Conservation (phyloP, 768 basidiomycete genomes). For the Suillus clintonianus region DNA sequence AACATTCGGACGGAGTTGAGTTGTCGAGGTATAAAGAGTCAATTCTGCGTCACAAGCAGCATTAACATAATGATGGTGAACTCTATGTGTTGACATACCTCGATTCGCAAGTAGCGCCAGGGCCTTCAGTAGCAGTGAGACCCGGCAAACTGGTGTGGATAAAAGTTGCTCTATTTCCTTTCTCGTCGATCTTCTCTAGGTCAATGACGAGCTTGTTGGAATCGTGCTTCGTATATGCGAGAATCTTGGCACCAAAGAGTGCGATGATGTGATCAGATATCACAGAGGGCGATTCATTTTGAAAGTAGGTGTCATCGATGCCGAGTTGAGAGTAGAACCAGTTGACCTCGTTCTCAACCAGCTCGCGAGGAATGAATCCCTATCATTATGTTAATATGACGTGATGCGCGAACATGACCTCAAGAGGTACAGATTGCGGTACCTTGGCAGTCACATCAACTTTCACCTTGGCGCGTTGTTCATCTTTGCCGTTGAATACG, state of each 20-base stretch:
- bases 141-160: slow-evolving; percentile 92
- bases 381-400: slow-evolving; percentile 28
- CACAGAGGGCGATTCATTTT: slow-evolving; percentile 64
- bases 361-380: slow-evolving; percentile 92
- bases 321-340: slow-evolving; percentile 95
- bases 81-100: slow-evolving; percentile 44
- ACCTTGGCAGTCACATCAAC: slow-evolving; percentile 77
- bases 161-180: slow-evolving; percentile 87
- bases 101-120: slow-evolving; percentile 85
- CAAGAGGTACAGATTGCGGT: neutral
- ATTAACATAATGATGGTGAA: slow-evolving; percentile 7
- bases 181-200: slow-evolving; percentile 86
- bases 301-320: slow-evolving; percentile 92
- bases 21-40: slow-evolving; percentile 89
- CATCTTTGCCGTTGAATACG: slow-evolving; percentile 87
- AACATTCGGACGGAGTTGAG: slow-evolving; percentile 74
- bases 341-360: slow-evolving; percentile 86
- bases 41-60: slow-evolving; percentile 54
- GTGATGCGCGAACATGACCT: neutral
- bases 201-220: slow-evolving; percentile 90
- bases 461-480: slow-evolving; percentile 81
- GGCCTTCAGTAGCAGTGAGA: slow-evolving; percentile 77
- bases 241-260: slow-evolving; percentile 92
- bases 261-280: slow-evolving; percentile 91
- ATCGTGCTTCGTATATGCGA: slow-evolving; percentile 94